Conservation (phyloP, 164 flowering plant genomes). For the Euptelea pleiosperma region DNA sequence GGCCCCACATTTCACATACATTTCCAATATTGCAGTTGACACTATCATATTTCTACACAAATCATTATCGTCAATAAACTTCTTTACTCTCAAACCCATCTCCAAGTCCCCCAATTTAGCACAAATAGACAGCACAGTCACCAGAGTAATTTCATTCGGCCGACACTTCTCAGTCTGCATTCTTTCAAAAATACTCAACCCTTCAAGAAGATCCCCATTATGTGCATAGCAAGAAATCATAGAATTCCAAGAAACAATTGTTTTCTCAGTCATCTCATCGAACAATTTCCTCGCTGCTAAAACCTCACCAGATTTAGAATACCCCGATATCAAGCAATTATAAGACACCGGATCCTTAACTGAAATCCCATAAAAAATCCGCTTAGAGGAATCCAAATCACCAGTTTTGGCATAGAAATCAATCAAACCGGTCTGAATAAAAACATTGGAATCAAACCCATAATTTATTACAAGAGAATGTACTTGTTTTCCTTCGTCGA, state of each 20-base stretch:
- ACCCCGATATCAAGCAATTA: constrained; percentile 48
- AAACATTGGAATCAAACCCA: constrained; percentile 34
- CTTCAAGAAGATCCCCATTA: constrained; percentile 34
- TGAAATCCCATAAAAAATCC: constrained; percentile 35
- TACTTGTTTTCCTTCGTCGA: constrained; percentile 35
- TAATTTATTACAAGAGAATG: constrained; percentile 29
- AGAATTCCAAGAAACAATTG: constrained; percentile 49
- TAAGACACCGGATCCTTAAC: constrained; percentile 40
- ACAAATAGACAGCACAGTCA: constrained; percentile 40
- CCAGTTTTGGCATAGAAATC: constrained; percentile 39
- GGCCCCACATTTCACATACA: constrained; percentile 51
- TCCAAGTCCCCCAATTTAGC: constrained; percentile 40
- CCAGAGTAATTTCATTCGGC: constrained; percentile 43
- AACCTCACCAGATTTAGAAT: constrained; percentile 37
- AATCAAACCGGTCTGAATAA: constrained; percentile 38
- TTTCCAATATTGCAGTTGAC: constrained; percentile 43
- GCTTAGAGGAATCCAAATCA: constrained; percentile 33
- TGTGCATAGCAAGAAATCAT: constrained; percentile 48
- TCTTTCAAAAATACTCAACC: constrained; percentile 32
- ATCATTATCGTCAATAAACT: constrained; percentile 31
- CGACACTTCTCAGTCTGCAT: constrained; percentile 31
- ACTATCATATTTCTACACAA: constrained; percentile 31
- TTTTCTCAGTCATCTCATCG: constrained; percentile 37
- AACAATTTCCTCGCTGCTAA: constrained; percentile 34
- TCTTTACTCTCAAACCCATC: constrained; percentile 40